Base-by-base conservation (phyloP, 164 flowering plant genomes). In the Sedum album region DNA sequence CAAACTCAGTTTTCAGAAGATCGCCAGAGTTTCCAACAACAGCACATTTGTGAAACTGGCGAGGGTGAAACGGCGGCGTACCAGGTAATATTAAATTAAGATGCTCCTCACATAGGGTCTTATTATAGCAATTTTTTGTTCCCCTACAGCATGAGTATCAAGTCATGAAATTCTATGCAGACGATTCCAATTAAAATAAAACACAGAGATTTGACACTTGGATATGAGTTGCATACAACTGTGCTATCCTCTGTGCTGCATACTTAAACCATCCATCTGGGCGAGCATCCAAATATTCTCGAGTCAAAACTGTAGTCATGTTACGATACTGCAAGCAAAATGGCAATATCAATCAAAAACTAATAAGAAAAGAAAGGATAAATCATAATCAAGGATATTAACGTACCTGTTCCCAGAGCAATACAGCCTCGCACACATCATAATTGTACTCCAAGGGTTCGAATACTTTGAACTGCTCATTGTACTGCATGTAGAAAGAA, bases 11-110 rank as follows among this genome's bases (percentile, higher is more conserved):
- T 80, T 92, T 88, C 62, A 95, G 76, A 57, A 95, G 94, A 79
- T 92, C 99, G 41, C 99, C 97, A 0, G 97, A 95, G 72, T 95
- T 92, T 63, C 99, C 99, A 80, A 95, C 97, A 82, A 95, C 97
- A 2, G 99, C 99, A 83, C 99, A 95, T 36, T 77, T 88, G 63
- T 69, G 76, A 72, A 95, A 95, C 74, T 95, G 97, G 60, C 88
- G 85, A 18, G 99, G 97, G 70, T 84, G 91, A 77, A 95, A 95
- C 23, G 99, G 99, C 5, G 99, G 96, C 67, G 83, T 88, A 48
- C 94, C 82, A 51, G 99, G 99, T 70, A 95, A 76, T 65, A 90
- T 66, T 72, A 89, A 39, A 82, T 90, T 88, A 61, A 95, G 97
- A 73, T 86, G 87, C 68, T 95, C 97, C 83, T 95, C 99, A 75